Percentiles rank a stretch among this genome's conserved stretches.
Conservation (phyloP, 2,329 filamentous ascomycete species). For the Epichloe festucae region DNA sequence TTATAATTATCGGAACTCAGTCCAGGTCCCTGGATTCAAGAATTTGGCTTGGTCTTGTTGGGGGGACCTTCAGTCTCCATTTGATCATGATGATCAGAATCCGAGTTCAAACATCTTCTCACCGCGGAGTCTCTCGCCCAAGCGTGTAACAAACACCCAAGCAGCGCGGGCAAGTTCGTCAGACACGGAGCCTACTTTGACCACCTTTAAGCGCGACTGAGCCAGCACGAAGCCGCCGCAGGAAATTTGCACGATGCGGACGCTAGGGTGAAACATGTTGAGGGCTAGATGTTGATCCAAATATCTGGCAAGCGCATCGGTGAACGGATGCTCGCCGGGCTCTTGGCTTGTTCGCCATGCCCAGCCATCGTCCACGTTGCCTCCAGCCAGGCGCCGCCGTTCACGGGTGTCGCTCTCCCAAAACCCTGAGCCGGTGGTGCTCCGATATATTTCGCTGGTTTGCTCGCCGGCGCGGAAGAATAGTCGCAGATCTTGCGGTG, state of each 20-base stretch:
- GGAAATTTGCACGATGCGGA: conserved; percentile 38
- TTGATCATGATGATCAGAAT: neutral
- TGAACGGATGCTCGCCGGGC: conserved; percentile 27
- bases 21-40: neutral
- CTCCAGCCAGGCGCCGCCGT: conserved; percentile 33
- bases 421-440: conserved; percentile 1
- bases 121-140: conserved; percentile 21
- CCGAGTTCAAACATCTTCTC: conserved; percentile 9
- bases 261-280: conserved; percentile 42
- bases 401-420: conserved; percentile 24
- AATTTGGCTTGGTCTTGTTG: neutral
- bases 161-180: conserved; percentile 20
- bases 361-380: conserved; percentile 39
- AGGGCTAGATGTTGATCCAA: conserved; percentile 39
- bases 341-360: conserved; percentile 26
- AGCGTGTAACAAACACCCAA: conserved; percentile 24
- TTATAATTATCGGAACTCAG: neutral
- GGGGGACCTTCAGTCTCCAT: neutral
- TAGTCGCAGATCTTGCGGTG: conserved; percentile 31
- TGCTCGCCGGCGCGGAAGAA: conserved; percentile 31
- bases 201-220: conserved; percentile 37
- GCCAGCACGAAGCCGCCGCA: conserved; percentile 43
- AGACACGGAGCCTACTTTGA: conserved; percentile 18
- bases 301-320: conserved; percentile 35
- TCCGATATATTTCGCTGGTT: conserved; percentile 1